Conservation (phyloP, 768 basidiomycete genomes). For the Suillus placidus region DNA sequence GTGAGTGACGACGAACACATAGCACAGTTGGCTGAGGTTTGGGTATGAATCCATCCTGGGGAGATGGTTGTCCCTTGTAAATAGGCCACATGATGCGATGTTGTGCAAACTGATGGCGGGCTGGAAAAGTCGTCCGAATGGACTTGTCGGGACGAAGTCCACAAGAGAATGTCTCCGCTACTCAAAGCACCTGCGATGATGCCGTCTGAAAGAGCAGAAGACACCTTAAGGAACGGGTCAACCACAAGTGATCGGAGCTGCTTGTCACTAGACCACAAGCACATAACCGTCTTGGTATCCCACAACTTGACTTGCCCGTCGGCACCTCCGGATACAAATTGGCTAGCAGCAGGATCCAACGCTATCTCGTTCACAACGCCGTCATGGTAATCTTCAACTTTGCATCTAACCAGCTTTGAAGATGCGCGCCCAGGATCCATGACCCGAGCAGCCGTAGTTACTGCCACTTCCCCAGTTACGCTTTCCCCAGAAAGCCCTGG, state of each 20-base stretch:
- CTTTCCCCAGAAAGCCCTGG: constrained; percentile 75
- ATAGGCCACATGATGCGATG: constrained; percentile 42
- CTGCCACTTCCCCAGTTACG: constrained; percentile 65
- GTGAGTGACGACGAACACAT: constrained; percentile 11
- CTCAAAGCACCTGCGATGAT: constrained; percentile 52
- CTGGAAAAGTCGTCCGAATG: constrained; percentile 15
- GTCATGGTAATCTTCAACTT: constrained; percentile 62
- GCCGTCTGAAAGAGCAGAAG: constrained; percentile 44
- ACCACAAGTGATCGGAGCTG: constrained; percentile 37
- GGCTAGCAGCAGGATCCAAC: constrained; percentile 45
- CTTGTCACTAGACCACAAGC: constrained; percentile 63
- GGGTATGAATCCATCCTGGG: constrained; percentile 13
- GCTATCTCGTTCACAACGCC: constrained; percentile 57
- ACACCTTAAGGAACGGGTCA: constrained; percentile 57
- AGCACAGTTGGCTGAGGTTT: constrained; percentile 14
- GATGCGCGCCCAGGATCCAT: constrained; percentile 55
- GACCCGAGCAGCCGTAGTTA: constrained; percentile 57
- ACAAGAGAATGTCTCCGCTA: constrained; percentile 62
- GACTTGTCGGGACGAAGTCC: constrained; percentile 28
- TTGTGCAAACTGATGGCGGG: constrained; percentile 26
- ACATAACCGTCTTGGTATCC: constrained; percentile 56
- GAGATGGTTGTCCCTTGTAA: constrained; percentile 10
- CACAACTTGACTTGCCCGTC: constrained; percentile 79
- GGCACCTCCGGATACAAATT: constrained; percentile 54
- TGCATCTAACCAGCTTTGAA: constrained; percentile 51